phyloP scores from a whole-genome alignment of 805 yeast species.

The Lachancea lanzarotensis region DNA sequence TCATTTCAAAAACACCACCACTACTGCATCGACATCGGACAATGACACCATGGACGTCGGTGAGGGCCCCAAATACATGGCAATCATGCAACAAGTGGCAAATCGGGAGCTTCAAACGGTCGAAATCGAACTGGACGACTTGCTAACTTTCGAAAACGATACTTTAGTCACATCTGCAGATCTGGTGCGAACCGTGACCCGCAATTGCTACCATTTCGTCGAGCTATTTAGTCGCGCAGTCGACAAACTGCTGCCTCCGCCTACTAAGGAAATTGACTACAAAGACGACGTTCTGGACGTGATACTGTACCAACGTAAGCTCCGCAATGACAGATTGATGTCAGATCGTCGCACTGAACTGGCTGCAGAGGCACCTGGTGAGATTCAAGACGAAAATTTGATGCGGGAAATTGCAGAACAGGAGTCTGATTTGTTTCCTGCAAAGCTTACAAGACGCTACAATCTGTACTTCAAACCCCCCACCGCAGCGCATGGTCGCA shows the following conservation, averaged over 20 bases:
- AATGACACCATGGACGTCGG: slow-evolving; percentile 22
- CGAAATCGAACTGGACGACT: slow-evolving; percentile 76
- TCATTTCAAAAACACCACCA: slow-evolving; percentile 47
- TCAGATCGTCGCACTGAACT: slow-evolving; percentile 62
- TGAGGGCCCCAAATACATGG: slow-evolving; percentile 67
- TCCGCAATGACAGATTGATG: slow-evolving; percentile 68
- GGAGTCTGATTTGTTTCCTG: slow-evolving; percentile 62
- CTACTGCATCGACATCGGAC: slow-evolving; percentile 13
- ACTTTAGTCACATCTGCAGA: slow-evolving; percentile 30
- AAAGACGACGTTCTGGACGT: slow-evolving; percentile 91
- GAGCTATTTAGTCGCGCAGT: slow-evolving; percentile 71
- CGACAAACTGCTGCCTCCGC: slow-evolving; percentile 76
- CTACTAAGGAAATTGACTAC: slow-evolving; percentile 72
- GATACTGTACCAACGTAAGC: slow-evolving; percentile 79
- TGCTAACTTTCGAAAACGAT: slow-evolving; percentile 58
- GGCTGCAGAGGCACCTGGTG: slow-evolving; percentile 20
- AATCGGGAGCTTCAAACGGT: slow-evolving; percentile 72
- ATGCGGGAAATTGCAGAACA: slow-evolving; percentile 33
- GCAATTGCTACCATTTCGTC: slow-evolving; percentile 70
- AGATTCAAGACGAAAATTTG: slow-evolving; percentile 24
- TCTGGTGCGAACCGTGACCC: slow-evolving; percentile 40
- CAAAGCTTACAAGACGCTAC: slow-evolving; percentile 82
- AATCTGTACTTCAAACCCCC: slow-evolving; percentile 80
- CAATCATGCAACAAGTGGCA: slow-evolving; percentile 67
- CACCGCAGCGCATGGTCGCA: slow-evolving; percentile 35